A percentile compares a stretch with the other conserved stretches of the same genome.
Evolutionary conservation across 1,284 basidiomycete genomes (phyloP).

Genomic region (Meripilus lineatus): DNA sequence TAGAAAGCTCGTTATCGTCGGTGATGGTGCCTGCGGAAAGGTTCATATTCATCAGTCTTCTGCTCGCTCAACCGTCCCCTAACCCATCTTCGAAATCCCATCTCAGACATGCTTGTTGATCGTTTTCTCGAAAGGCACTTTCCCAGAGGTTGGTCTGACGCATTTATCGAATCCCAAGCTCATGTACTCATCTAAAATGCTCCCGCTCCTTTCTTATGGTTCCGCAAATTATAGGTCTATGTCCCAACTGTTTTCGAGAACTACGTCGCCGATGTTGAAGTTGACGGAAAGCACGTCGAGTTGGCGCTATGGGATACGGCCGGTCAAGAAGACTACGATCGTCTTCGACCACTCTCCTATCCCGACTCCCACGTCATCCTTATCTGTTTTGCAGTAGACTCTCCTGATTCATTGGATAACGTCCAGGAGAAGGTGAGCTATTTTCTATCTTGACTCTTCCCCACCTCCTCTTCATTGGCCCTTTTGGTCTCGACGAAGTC

Average conservation of each 20-base stretch:
- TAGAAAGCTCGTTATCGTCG: conserved; percentile 53
- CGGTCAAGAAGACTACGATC: conserved; percentile 71
- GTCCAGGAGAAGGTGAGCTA: conserved; percentile 71
- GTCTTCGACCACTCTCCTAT: conserved; percentile 70
- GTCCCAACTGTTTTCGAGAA: conserved; percentile 77
- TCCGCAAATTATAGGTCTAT: conserved; percentile 39
- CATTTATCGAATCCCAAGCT: background rate
- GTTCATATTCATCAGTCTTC: conserved; percentile 18
- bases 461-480: background rate
- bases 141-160: conserved; percentile 57
- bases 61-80: conserved; percentile 15
- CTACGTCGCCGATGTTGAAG: conserved; percentile 70
- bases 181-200: background rate
- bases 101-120: conserved; percentile 54
- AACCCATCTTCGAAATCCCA: conserved; percentile 13
- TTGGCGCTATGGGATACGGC: conserved; percentile 81
- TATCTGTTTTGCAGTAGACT: conserved; percentile 77
- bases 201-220: background rate
- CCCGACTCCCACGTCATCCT: conserved; percentile 78
- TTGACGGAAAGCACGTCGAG: conserved; percentile 74
- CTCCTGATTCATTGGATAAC: conserved; percentile 74
- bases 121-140: conserved; percentile 69
- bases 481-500: conserved; percentile 3
- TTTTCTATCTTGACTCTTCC: no score
- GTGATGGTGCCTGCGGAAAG: conserved; percentile 61